These are phyloP conservation scores for Calonectria montana DNA, from an alignment of 2,329 filamentous ascomycete genomes.

Conservation along the genomic window DNA sequence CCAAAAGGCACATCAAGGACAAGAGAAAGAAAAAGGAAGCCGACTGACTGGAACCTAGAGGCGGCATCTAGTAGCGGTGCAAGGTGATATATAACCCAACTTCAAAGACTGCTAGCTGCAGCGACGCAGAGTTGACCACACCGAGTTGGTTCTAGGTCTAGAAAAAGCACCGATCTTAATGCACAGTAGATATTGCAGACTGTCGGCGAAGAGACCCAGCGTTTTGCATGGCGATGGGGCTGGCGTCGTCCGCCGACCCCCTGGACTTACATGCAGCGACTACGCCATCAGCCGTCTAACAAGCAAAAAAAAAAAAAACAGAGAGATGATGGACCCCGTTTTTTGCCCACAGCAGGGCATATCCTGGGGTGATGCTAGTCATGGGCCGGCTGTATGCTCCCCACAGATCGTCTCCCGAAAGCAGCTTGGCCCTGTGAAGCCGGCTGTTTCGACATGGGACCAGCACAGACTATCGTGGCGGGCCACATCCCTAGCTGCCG, in stretches of 20 bases:
- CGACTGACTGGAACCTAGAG: conserved; percentile 1
- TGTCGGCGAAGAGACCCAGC: neutral
- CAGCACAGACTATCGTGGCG: conserved; percentile 12
- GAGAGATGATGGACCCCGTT: neutral
- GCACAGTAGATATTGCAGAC: neutral
- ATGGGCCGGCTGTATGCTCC: neutral
- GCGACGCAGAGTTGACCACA: neutral
- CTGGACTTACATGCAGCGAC: neutral
- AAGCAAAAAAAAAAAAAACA: neutral
- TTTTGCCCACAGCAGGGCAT: neutral
- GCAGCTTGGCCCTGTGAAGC: conserved; percentile 27
- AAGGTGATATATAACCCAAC: neutral
- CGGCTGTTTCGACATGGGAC: conserved; percentile 34
- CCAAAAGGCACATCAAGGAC: neutral
- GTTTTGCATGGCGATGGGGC: conserved; percentile 1
- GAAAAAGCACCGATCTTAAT: neutral
- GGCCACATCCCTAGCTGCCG: conserved; percentile 23
- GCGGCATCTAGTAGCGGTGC: neutral
- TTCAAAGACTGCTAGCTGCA: neutral
- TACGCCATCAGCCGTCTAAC: neutral
- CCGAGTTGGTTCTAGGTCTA: neutral
- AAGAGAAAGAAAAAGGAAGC: neutral
- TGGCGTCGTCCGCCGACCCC: neutral
- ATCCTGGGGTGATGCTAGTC: neutral
- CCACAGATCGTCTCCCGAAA: conserved; percentile 22